Evolutionary conservation across 352 stramenopile species (phyloP).

Genomic region (Phytophthora tentaculata): DNA sequence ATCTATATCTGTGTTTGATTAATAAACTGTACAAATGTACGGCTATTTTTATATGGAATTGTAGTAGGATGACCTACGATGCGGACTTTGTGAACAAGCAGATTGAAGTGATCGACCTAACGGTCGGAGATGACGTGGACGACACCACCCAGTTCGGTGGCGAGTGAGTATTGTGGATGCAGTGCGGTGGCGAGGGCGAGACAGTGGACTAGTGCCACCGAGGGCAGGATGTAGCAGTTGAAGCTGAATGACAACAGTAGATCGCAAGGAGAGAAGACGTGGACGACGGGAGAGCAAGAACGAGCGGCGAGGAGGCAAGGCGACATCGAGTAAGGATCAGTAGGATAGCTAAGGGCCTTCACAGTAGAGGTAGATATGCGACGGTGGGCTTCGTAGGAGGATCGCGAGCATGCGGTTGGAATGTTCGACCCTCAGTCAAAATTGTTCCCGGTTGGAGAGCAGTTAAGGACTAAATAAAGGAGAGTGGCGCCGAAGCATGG

Average conservation of each 20-base stretch:
- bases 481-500: background rate
- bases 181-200: background rate
- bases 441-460: background rate
- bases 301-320: background rate
- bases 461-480: background rate
- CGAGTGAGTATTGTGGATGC: background rate
- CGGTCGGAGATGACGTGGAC: background rate
- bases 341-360: background rate
- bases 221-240: background rate
- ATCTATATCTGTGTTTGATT: too few relatives aligned
- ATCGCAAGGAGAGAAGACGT: background rate
- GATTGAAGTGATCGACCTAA: background rate
- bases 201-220: background rate
- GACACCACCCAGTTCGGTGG: background rate
- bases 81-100: background rate
- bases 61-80: background rate
- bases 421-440: background rate
- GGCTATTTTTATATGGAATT: too few relatives aligned
- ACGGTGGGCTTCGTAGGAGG: background rate
- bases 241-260: background rate
- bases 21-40: too few relatives aligned
- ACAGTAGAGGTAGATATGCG: background rate
- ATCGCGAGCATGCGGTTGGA: background rate
- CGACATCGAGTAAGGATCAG: too few relatives aligned
- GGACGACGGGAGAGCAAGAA: background rate